These are phyloP conservation scores for Petunia axillaris DNA, from an alignment of 257 asterid genomes.

Conservation along the genomic window DNA sequence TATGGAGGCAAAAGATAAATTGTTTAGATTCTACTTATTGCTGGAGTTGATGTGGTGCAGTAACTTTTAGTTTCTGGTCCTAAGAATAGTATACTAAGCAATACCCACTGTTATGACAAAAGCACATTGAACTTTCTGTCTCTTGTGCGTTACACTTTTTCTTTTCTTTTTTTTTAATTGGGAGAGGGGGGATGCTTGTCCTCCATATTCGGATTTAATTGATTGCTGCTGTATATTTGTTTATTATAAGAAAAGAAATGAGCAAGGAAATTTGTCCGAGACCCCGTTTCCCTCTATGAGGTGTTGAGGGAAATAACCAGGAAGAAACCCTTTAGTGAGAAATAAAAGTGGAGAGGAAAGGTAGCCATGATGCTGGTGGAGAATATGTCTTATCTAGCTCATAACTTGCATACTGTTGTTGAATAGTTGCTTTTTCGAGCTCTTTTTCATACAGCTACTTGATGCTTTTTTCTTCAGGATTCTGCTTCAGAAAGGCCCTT, in stretches of 20 bases:
- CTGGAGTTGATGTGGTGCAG: constrained; percentile 11
- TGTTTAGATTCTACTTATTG: constrained; percentile 1
- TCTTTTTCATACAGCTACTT: constrained; percentile 27
- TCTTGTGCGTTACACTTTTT: not conserved
- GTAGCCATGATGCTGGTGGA: not conserved
- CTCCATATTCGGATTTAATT: not conserved
- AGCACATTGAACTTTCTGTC: not conserved
- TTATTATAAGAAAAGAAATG: constrained; percentile 14
- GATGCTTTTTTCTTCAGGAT: constrained; percentile 52
- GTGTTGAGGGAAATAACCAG: not conserved
- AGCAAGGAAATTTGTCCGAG: not conserved
- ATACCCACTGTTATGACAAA: constrained; percentile 8
- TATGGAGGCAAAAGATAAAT: constrained; percentile 10
- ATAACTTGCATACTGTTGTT: constrained; percentile 20
- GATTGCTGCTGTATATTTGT: constrained; percentile 4
- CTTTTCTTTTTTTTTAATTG: not conserved
- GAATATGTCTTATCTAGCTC: not conserved
- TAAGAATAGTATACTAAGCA: not conserved
- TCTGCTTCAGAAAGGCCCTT: constrained; percentile 41
- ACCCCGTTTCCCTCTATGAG: not conserved
- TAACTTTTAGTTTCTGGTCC: not conserved
- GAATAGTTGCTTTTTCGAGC: constrained; percentile 9
- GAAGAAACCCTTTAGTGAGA: not conserved
- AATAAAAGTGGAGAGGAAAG: not conserved
- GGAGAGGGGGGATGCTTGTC: not conserved